These are phyloP conservation scores for Russula sp. DNA, from an alignment of 768 basidiomycete species.

Conservation along the genomic window DNA sequence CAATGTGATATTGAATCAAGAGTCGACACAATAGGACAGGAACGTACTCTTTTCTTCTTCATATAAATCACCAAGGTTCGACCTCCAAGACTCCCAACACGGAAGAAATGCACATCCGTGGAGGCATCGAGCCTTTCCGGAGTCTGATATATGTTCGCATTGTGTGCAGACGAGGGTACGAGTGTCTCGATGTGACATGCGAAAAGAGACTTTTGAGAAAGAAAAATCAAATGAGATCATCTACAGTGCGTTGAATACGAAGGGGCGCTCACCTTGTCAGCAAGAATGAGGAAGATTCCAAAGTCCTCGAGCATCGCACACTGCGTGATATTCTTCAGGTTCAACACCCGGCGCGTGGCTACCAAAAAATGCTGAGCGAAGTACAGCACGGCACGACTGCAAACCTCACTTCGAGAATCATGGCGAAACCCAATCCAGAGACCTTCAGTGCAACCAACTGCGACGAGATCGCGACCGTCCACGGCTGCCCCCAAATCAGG, in stretches of 20 bases:
- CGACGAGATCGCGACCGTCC: conserved; percentile 79
- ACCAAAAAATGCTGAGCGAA: conserved; percentile 1
- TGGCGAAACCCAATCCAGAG: conserved; percentile 94
- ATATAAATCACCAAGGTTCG: conserved; percentile 90
- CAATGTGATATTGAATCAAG: conserved; percentile 16
- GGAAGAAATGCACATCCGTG: conserved; percentile 93
- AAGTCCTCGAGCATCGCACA: conserved; percentile 95
- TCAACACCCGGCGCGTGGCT: conserved; percentile 90
- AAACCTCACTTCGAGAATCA: conserved; percentile 67
- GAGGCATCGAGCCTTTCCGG: conserved; percentile 87
- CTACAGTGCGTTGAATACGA: too few species aligned
- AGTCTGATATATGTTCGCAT: conserved; percentile 58
- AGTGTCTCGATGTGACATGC: conserved; percentile 95
- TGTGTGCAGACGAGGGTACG: conserved; percentile 76
- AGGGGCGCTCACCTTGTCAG: conserved; percentile 60
- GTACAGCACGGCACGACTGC: neutral
- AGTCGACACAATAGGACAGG: conserved; percentile 16
- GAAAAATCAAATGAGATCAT: neutral
- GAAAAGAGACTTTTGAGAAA: conserved; percentile 61
- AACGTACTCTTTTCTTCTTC: conserved; percentile 79
- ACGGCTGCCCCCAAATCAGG: conserved; percentile 51
- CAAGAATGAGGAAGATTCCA: conserved; percentile 90
- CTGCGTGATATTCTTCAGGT: conserved; percentile 89
- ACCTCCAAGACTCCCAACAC: conserved; percentile 78
- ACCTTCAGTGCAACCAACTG: conserved; percentile 91